A percentile compares a stretch with the other conserved stretches of the same genome.
Conservation (phyloP, 2,329 filamentous ascomycete species). For the Penicillium vulpinum region DNA sequence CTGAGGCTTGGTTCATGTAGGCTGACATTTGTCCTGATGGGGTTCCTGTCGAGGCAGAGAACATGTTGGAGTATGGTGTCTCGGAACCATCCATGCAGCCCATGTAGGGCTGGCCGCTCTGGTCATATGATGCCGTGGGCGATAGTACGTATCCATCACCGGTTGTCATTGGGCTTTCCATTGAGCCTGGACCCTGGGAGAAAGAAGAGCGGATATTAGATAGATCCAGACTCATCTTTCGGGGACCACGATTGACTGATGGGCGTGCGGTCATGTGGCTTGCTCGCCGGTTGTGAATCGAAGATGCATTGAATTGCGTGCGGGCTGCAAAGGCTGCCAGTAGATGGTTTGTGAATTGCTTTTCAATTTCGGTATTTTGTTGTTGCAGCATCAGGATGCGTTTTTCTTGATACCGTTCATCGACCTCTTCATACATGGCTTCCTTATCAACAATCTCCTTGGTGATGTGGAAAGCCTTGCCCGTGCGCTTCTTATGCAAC, state of each 20-base stretch:
- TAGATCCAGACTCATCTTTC: constrained; percentile 41
- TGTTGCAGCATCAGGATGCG: constrained; percentile 41
- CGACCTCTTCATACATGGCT: constrained; percentile 95
- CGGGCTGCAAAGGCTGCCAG: constrained; percentile 36
- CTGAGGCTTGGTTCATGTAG: constrained; percentile 27
- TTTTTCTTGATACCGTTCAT: constrained; percentile 63
- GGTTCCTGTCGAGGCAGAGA: constrained; percentile 14
- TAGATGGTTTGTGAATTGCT: constrained; percentile 39
- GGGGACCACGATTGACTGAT: constrained; percentile 27
- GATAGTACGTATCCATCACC: constrained; percentile 28
- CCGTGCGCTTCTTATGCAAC: constrained; percentile 85
- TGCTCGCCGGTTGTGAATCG: constrained; percentile 30
- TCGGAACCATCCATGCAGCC: constrained; percentile 20
- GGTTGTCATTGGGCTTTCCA: constrained; percentile 30
- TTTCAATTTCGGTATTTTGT: constrained; percentile 40
- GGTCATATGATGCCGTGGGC: constrained; percentile 25
- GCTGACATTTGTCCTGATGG: constrained; percentile 27
- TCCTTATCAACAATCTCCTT: constrained; percentile 86
- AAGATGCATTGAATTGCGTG: constrained; percentile 15
- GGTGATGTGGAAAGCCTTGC: constrained; percentile 76
- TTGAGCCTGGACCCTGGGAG: constrained; percentile 22
- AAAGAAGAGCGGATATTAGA: constrained; percentile 32
- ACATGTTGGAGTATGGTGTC: constrained; percentile 23
- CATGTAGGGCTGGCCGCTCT: constrained; percentile 26
- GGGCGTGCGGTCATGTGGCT: constrained; percentile 27